Evolutionary conservation across 2,329 filamentous ascomycete genomes (phyloP).

Genomic region (Biscogniauxia marginata): DNA sequence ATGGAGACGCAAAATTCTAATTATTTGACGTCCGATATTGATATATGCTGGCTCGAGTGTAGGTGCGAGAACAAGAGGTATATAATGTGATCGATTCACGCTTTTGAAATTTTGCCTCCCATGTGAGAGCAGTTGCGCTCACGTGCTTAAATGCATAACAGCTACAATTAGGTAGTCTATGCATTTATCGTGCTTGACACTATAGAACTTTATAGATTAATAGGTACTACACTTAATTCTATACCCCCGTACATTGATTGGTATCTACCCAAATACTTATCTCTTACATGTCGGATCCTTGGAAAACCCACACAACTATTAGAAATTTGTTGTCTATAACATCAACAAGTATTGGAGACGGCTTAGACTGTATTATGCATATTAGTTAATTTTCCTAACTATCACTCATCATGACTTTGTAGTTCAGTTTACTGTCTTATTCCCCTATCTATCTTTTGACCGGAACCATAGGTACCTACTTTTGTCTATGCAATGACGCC

Average conservation of each 20-base stretch:
- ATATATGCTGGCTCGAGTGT: background rate
- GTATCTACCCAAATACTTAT: no score
- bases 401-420: no score
- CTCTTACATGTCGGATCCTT: no score
- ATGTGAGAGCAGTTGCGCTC: background rate
- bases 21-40: background rate
- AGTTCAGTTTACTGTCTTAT: background rate
- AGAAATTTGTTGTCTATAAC: background rate
- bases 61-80: background rate
- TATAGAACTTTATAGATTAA: no score
- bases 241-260: no score
- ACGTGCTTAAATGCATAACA: background rate
- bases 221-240: no score
- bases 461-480: background rate
- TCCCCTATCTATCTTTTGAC: background rate
- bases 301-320: no score
- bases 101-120: background rate
- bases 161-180: background rate
- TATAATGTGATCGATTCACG: background rate
- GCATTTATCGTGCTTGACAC: no score
- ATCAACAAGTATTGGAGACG: no score
- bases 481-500: constrained; percentile 35
- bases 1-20: background rate
- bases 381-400: no score
- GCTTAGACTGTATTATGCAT: no score